Evolutionary conservation across 192 early-diverging fungal genomes (phyloP), one percentile per base, ranked within the genome.

Genomic region (Coemansia sp.): DNA sequence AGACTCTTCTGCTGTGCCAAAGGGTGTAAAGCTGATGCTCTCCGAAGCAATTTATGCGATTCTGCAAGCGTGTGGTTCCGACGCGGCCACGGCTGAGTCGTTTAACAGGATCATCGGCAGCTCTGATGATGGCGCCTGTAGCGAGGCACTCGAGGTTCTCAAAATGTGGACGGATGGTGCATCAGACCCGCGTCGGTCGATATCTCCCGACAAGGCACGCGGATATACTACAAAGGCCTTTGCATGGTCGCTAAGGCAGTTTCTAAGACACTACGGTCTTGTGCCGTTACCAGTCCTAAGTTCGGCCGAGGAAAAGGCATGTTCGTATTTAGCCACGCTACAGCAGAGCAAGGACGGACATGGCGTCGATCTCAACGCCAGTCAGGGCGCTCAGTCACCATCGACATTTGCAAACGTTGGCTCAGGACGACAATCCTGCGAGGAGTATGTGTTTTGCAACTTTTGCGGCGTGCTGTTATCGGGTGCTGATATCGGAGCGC

Each of bases 241-340:
- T 53, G 62, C 58, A 19, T 63, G 61, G 57, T 64, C 74, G 3
- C 61, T 76, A 17, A 67, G 44, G 36, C 55, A 25, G 20, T 76
- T 67, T 63, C 44, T 76, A 22, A 58, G 74, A 6, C 17, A 28
- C 14, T 63, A 76, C 40, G 59, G 74, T 9, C 62, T 67, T 64
- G 74, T 70, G 8, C 68, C 74, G 3, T 27, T 50, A 45, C 72
- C 74, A n/a, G 53, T 60, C 2, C 50, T 69, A 19, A 69, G 42
- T 20, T 25, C 50, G 15, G 42, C 27, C 6, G 67, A 76, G 27
- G 61, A 29, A n/a, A 30, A 28, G 20, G 31, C 36, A 25, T 67
- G 40, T 27, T 31, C 60, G 48, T 54, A 54, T 7, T 17, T n/a
- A 9, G 11, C 29, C 9, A 17, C 8, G 11, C 29, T 13, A 15